Conservation (phyloP, 2,329 filamentous ascomycete genomes). For the Penicillium sumatraense region DNA sequence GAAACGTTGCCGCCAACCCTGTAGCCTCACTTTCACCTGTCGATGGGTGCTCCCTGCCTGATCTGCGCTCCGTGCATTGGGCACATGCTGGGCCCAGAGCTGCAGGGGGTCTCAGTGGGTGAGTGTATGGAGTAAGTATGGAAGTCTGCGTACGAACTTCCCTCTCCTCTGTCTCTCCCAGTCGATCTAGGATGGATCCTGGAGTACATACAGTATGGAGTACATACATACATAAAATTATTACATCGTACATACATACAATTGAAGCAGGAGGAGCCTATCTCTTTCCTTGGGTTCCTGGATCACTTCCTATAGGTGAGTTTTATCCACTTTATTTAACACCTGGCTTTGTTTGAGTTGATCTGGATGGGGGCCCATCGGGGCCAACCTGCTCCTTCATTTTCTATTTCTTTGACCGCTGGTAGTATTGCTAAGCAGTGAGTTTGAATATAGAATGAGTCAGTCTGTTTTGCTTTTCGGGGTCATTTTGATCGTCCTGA, state of each 20-base stretch:
- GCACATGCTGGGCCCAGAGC: constrained; percentile 9
- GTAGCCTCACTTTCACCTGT: constrained; percentile 23
- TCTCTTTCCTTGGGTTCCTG: background rate
- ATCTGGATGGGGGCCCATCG: background rate
- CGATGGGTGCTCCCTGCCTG: constrained; percentile 14
- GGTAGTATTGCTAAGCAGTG: background rate
- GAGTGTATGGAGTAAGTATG: no score
- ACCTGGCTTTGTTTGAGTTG: background rate
- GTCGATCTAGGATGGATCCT: background rate
- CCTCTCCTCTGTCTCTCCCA: no score
- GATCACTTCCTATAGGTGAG: background rate
- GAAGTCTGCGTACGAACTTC: no score
- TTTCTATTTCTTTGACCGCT: background rate
- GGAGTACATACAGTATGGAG: background rate
- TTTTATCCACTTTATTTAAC: background rate
- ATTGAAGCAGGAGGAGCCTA: background rate
- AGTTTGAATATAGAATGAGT: background rate
- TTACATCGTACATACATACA: background rate
- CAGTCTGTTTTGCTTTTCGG: background rate
- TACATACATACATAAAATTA: no score
- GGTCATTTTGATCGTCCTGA: background rate
- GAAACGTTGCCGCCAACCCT: constrained; percentile 13
- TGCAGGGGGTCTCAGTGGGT: no score
- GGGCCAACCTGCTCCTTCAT: background rate
- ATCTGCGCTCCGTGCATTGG: constrained; percentile 18